These are phyloP conservation scores for Phalaenopsis equestris DNA, from an alignment of 106 monocot species.

Conservation along the genomic window DNA sequence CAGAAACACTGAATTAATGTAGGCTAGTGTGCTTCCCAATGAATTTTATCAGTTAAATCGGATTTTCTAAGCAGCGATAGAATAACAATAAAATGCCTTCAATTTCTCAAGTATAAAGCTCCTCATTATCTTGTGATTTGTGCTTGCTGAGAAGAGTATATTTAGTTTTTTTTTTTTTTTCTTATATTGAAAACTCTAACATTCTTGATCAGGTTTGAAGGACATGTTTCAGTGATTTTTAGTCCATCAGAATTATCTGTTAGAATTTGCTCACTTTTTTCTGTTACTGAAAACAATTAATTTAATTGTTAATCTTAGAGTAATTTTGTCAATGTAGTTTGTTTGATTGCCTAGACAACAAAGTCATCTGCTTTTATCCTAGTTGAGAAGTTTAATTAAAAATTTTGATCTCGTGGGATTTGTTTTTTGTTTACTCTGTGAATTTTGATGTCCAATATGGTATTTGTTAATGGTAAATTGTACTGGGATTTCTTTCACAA, in stretches of 20 bases:
- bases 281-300: neutral
- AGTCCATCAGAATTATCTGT: neutral
- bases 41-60: neutral
- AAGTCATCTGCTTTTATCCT: neutral
- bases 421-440: neutral
- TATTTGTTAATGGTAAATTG: neutral
- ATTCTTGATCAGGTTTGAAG: neutral
- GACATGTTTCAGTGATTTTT: neutral
- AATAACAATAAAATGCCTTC: neutral
- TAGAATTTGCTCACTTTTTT: neutral
- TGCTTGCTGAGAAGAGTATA: neutral
- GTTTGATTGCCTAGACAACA: neutral
- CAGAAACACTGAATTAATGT: neutral
- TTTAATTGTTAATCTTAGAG: neutral
- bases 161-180: neutral
- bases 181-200: neutral
- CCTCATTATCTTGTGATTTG: neutral
- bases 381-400: neutral
- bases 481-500: neutral
- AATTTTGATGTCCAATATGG: neutral
- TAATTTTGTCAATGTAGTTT: neutral
- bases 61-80: neutral
- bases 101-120: neutral
- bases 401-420: neutral
- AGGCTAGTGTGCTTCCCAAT: neutral